A percentile compares a stretch with the other conserved stretches of the same genome.
Conservation (phyloP, 1,284 basidiomycete genomes). For the Sporisorium sorghi region DNA sequence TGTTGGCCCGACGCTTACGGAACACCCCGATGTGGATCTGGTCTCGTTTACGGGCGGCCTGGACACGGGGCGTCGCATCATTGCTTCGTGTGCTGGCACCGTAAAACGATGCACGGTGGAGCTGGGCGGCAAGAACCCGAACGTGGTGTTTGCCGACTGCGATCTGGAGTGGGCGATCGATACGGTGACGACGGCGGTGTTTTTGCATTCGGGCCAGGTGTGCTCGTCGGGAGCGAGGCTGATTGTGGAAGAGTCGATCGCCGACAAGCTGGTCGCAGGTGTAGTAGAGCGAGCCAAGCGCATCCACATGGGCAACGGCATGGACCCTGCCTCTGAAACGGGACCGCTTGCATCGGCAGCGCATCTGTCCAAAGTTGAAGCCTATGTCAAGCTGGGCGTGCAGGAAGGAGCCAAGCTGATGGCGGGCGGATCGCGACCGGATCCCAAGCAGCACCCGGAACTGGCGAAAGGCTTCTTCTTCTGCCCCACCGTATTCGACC, state of each 20-base stretch:
- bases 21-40: conserved; percentile 63
- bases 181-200: conserved; percentile 66
- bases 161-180: conserved; percentile 67
- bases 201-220: conserved; percentile 68
- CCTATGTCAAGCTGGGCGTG: conserved; percentile 57
- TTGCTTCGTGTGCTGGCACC: conserved; percentile 59
- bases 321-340: conserved; percentile 61
- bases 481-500: conserved; percentile 66
- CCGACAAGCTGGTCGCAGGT: conserved; percentile 63
- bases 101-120: conserved; percentile 68
- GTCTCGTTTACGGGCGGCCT: conserved; percentile 69
- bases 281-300: conserved; percentile 65
- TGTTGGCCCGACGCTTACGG: conserved; percentile 63
- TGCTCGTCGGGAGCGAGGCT: conserved; percentile 66
- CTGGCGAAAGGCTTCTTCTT: conserved; percentile 67
- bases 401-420: conserved; percentile 63
- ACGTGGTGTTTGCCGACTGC: conserved; percentile 67
- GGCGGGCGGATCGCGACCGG: conserved; percentile 62
- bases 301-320: conserved; percentile 65
- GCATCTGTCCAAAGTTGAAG: conserved; percentile 63
- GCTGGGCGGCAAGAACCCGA: conserved; percentile 69
- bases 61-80: conserved; percentile 63
- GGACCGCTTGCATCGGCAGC: conserved; percentile 66
- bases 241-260: conserved; percentile 68
- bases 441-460: conserved; percentile 55